Base-by-base conservation (phyloP, 148 eudicot genomes). In the Cornus controversa region DNA sequence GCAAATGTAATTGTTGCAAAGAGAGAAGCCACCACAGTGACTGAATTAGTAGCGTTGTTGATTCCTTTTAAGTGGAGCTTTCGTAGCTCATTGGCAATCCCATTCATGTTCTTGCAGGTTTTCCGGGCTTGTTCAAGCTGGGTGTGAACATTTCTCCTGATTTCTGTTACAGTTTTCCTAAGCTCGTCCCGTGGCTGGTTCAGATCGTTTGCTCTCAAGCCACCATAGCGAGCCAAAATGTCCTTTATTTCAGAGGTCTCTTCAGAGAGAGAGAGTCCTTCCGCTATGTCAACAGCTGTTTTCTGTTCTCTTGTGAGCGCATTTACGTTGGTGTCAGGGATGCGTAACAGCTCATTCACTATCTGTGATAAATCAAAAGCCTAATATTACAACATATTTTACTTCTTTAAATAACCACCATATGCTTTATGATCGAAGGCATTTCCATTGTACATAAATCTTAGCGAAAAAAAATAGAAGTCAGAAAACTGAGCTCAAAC, bases 1-100 rank as follows among this genome's bases (percentile, higher is more conserved):
- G 88, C 77, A 45, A 85, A 85, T 10, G 88, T 85, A 53, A 85
- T 85, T 0, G 85, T 85, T 18, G 88, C 88, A 9, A 85, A 85
- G 34, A 85, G 85, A 3, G 80, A 83, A 15, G 88, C 88, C 27
- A 85, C 88, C 18, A 85, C 85, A 0, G 88, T 85, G 16, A 85
- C 85, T 8, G 88, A 85, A 73, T 85, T 85, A 23, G 85, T 78
- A 2, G 88, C 85, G 10, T 85, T 85, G 74, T 82, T 82, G 67
- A 85, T 85, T 74, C 85, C 88, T 77, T 80, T 85, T 70, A 85
- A 28, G 66, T 85, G 88, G 26, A 85, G 81, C 47, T 70, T 70
- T 40, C 83, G 82, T 1, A 85, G 47, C 58, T 85, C 85, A 66
- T 82, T 85, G 16, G 88, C 88, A 10, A 85, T 82, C 4, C 83